These are phyloP conservation scores for Fragaria nilgerrensis DNA, from an alignment of 306 rosid genomes.

Conservation along the genomic window DNA sequence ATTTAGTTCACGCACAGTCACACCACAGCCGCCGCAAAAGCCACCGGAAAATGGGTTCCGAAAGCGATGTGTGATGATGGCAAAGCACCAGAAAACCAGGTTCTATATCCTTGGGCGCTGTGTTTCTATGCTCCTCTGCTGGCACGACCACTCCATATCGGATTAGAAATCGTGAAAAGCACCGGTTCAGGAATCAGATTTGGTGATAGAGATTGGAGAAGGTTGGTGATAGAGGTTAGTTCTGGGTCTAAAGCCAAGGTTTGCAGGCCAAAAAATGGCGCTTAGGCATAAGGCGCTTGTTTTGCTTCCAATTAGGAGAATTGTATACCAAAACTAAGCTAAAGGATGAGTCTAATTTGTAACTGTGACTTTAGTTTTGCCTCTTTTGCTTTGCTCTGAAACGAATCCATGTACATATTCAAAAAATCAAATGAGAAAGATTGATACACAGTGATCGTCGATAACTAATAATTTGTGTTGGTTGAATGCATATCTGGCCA, in stretches of 20 bases:
- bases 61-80: slow-evolving; percentile 41
- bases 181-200: neutral
- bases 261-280: neutral
- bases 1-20: neutral
- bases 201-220: neutral
- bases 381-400: neutral
- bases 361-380: neutral
- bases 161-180: slow-evolving; percentile 22
- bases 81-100: slow-evolving; percentile 57
- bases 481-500: neutral
- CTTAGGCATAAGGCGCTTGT: neutral
- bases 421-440: neutral
- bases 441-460: neutral
- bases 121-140: slow-evolving; percentile 57
- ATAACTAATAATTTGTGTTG: neutral
- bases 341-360: neutral
- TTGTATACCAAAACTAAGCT: neutral
- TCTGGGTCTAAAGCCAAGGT: neutral
- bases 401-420: slow-evolving; percentile 3
- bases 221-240: neutral
- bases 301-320: neutral
- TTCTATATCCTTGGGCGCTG: slow-evolving; percentile 59
- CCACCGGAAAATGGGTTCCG: slow-evolving; percentile 36
- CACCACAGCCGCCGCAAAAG: slow-evolving; percentile 5
- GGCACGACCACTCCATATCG: slow-evolving; percentile 47